These are phyloP conservation scores for Amaranthus hypochondriacus DNA, from an alignment of 148 eudicot species.

Conservation along the genomic window DNA sequence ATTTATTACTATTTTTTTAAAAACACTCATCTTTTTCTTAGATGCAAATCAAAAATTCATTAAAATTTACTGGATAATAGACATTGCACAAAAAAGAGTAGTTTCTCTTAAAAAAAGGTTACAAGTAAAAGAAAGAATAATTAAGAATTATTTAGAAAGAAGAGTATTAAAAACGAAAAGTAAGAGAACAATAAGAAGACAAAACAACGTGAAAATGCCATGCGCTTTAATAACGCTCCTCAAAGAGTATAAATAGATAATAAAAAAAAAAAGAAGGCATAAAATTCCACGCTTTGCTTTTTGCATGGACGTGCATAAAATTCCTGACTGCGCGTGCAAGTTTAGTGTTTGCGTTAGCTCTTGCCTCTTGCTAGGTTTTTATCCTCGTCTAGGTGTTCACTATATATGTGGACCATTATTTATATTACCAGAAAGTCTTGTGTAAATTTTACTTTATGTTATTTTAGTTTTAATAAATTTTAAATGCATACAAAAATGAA, in stretches of 20 bases:
- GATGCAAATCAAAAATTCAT: too few species aligned
- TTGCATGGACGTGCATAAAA: slow-evolving; percentile 25
- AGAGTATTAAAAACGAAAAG: neutral
- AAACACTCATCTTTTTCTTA: too few species aligned
- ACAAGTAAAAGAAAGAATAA: too few species aligned
- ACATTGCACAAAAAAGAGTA: too few species aligned
- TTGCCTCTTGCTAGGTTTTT: neutral
- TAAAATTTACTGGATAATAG: too few species aligned
- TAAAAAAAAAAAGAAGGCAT: neutral
- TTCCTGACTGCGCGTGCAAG: slow-evolving; percentile 14
- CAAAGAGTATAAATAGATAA: neutral
- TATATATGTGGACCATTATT: neutral
- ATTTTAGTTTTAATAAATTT: too few species aligned
- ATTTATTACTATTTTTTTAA: too few species aligned
- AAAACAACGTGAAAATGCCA: slow-evolving; percentile 24
- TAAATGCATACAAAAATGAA: too few species aligned
- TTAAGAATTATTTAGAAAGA: neutral
- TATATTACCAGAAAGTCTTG: too few species aligned
- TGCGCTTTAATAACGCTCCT: slow-evolving; percentile 16
- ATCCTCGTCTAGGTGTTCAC: neutral
- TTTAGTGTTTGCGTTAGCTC: neutral
- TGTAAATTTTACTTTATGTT: too few species aligned
- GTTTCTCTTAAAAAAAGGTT: too few species aligned
- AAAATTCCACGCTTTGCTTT: slow-evolving; percentile 24
- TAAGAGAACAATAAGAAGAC: slow-evolving; percentile 13